These are phyloP conservation scores for Rhodotorula glutinis DNA, from an alignment of 1,284 basidiomycete species.

Conservation along the genomic window DNA sequence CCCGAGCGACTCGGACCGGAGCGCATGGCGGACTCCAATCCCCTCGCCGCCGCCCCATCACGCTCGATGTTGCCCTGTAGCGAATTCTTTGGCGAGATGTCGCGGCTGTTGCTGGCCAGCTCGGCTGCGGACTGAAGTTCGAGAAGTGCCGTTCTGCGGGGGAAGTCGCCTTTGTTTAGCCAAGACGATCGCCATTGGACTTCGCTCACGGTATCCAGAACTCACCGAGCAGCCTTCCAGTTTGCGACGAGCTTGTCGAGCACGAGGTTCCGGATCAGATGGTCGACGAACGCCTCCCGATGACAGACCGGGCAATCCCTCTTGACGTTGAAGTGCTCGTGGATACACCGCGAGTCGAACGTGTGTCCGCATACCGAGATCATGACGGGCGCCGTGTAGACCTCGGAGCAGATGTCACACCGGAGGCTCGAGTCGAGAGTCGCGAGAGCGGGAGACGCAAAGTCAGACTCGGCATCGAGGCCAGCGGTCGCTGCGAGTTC, in stretches of 20 bases:
- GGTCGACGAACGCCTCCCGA: constrained; percentile 57
- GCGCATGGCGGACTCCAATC: no score
- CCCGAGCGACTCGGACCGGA: not conserved
- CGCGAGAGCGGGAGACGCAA: constrained; percentile 59
- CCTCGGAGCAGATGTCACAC: constrained; percentile 67
- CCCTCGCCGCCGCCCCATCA: no score
- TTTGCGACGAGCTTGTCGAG: constrained; percentile 61
- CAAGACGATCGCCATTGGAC: no score
- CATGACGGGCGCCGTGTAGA: constrained; percentile 66
- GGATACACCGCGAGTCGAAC: constrained; percentile 68
- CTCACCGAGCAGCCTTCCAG: constrained; percentile 65
- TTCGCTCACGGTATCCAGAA: no score
- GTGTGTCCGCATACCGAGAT: constrained; percentile 64
- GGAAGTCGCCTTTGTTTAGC: no score
- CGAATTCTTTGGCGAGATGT: no score
- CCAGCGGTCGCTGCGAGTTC: not conserved
- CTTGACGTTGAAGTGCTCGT: constrained; percentile 48
- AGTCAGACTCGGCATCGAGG: constrained; percentile 67
- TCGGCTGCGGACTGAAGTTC: no score
- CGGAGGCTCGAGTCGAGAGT: constrained; percentile 62
- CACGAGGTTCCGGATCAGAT: constrained; percentile 59
- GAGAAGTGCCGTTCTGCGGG: no score
- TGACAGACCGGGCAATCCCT: constrained; percentile 66
- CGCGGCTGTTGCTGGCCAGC: no score
- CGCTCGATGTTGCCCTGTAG: no score